Evolutionary conservation across 345 rosid species (phyloP), one percentile per base, ranked within the genome.

Genomic region (Moricandia arvensis): DNA sequence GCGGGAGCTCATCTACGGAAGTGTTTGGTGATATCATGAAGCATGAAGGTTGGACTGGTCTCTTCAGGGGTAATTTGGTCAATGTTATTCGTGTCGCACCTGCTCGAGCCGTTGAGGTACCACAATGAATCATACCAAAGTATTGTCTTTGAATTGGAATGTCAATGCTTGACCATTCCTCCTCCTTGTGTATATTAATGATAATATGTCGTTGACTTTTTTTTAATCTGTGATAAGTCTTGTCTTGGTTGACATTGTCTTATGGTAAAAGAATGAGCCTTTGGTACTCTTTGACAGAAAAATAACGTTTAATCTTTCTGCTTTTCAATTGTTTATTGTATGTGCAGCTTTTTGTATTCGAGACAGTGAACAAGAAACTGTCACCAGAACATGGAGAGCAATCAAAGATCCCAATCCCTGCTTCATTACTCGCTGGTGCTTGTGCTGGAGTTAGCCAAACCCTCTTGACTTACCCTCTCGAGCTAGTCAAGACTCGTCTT

Each of bases 371-470:
- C 74, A 94, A 90, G 88, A 78, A 81, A 27, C 21, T 94, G 77
- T 86, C 97, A 18, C 71, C 96, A 21, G 79, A 82, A 71, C 80
- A 83, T 6, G 97, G 96, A 29, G 97, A 91, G 77, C 83, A 82
- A 35, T 78, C 90, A 0, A 89, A 87, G 80, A 75, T 91, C 8
- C 89, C 89, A 3, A 69, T 94, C 41, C 90, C 98, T 6, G 90
- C 97, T 26, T 94, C 98, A 0, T 78, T 92, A 64, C 72, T 94
- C n/a, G 98, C 98, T 0, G 98, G 98, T 55, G 98, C 97, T 5
- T 91, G 96, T 87, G 98, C 98, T 74, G 98, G 98, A 74, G 97
- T 94, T 72, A 90, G 92, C 83, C 93, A 95, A 15, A 91, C 98
- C 7, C 77, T 94, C 73, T 90, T 86, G 84, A 94, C 93, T 0